Evolutionary conservation across 495 filamentous ascomycete genomes (phyloP).

Genomic region (Penicillium lividum): DNA sequence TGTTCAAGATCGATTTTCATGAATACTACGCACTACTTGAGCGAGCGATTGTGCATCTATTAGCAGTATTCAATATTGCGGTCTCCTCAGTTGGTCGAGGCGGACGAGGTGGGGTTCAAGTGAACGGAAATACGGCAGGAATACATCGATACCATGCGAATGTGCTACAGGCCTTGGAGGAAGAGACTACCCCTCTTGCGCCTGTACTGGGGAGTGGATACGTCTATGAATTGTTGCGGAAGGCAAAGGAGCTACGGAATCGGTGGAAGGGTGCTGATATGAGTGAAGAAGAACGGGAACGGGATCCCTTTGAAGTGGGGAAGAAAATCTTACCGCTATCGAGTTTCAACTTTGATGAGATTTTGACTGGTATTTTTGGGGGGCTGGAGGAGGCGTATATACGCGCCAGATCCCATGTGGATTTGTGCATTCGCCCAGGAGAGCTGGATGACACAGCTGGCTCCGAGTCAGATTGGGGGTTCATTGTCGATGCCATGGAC

Average conservation of each 20-base stretch:
- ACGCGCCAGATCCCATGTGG: slow-evolving; percentile 31
- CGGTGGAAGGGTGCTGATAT: slow-evolving; percentile 63
- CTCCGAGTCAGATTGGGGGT: slow-evolving; percentile 53
- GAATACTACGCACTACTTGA: slow-evolving; percentile 70
- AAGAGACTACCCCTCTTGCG: slow-evolving; percentile 50
- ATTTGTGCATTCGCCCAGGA: slow-evolving; percentile 19
- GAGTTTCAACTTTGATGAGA: slow-evolving; percentile 56
- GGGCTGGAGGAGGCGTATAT: slow-evolving; percentile 40
- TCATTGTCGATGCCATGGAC: slow-evolving; percentile 68
- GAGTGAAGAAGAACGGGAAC: slow-evolving; percentile 36
- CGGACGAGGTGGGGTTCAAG: neutral
- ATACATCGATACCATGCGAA: slow-evolving; percentile 64
- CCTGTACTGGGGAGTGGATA: slow-evolving; percentile 48
- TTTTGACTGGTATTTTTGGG: slow-evolving; percentile 45
- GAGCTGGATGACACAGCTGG: slow-evolving; percentile 6
- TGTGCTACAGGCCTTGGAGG: slow-evolving; percentile 57
- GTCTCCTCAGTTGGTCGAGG: slow-evolving; percentile 30
- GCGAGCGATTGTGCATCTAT: slow-evolving; percentile 60
- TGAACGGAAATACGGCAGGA: slow-evolving; percentile 3
- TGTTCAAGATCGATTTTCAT: slow-evolving; percentile 72
- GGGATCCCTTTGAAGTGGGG: slow-evolving; percentile 15
- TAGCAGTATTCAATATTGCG: slow-evolving; percentile 55
- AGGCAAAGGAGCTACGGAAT: slow-evolving; percentile 66
- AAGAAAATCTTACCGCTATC: slow-evolving; percentile 38
- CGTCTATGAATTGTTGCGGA: slow-evolving; percentile 48